Percentiles rank a stretch among this genome's conserved stretches.
Evolutionary conservation across 345 rosid species (phyloP).

Genomic region (Salix exigua): DNA sequence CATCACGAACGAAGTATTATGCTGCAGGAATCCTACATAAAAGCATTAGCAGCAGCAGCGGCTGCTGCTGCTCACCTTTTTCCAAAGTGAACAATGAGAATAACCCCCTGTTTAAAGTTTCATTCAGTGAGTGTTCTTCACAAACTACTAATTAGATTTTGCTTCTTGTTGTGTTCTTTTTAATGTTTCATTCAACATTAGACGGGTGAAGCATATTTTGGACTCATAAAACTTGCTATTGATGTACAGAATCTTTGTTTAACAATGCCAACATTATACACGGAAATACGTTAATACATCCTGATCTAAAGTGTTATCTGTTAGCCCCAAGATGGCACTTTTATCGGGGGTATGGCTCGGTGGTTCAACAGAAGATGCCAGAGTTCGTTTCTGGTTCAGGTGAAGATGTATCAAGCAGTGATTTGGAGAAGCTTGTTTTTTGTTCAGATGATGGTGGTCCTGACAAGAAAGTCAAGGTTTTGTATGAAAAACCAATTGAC

Average conservation of each 20-base stretch:
- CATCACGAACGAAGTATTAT: slow-evolving; percentile 8
- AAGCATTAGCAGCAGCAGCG: background rate
- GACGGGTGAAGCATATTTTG: background rate
- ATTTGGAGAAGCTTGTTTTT: slow-evolving; percentile 12
- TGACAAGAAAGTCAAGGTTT: slow-evolving; percentile 23
- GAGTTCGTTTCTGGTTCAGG: slow-evolving; percentile 17
- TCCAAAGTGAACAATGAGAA: background rate
- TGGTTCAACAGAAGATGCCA: slow-evolving; percentile 14
- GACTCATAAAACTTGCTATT: background rate
- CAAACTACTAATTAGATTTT: no score
- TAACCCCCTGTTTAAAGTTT: background rate
- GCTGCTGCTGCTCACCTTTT: background rate
- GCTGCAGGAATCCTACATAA: background rate
- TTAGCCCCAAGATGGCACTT: background rate
- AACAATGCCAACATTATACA: background rate
- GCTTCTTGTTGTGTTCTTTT: no score
- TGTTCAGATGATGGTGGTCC: slow-evolving; percentile 18
- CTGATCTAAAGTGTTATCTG: background rate
- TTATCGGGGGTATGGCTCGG: slow-evolving; percentile 35
- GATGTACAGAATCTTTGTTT: slow-evolving; percentile 4
- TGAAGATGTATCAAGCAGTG: slow-evolving; percentile 5
- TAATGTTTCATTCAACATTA: no score
- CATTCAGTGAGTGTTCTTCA: background rate
- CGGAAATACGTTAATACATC: background rate
- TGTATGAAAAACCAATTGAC: slow-evolving; percentile 51